These are phyloP conservation scores for Pinus albicaulis DNA, from an alignment of 75 land plant genomes.

Conservation along the genomic window DNA sequence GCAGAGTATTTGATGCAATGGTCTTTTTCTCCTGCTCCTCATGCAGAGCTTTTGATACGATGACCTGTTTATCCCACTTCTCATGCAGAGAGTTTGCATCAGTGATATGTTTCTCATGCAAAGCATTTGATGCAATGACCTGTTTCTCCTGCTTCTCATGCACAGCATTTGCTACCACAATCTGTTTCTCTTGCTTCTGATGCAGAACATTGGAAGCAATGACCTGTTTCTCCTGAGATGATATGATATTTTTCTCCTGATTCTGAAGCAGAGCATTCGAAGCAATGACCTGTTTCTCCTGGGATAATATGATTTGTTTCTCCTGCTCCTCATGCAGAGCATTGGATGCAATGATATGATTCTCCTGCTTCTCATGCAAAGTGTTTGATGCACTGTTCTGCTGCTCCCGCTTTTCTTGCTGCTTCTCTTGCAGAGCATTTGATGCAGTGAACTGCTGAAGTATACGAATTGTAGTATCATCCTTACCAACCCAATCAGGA, in stretches of 20 bases:
- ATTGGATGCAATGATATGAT: constrained; percentile 16
- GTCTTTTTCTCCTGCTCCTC: constrained; percentile 28
- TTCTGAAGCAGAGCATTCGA: not conserved
- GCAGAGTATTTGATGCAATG: not conserved
- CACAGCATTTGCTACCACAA: not conserved
- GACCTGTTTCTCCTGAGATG: not conserved
- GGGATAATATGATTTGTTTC: not conserved
- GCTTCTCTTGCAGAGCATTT: not conserved
- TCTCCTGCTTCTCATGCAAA: constrained; percentile 12
- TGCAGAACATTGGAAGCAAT: constrained; percentile 12
- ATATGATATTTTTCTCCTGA: constrained; percentile 10
- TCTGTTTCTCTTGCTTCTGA: constrained; percentile 2
- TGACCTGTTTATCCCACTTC: constrained; percentile 26
- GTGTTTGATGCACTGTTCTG: not conserved
- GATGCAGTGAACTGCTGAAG: constrained; percentile 13
- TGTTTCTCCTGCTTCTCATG: not conserved
- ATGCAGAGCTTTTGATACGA: constrained; percentile 16
- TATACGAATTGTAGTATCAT: constrained; percentile 28
- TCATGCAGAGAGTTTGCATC: constrained; percentile 21
- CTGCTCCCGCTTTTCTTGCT: constrained; percentile 15
- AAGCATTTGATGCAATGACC: constrained; percentile 1
- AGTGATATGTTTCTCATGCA: constrained; percentile 32
- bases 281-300: not conserved
- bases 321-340: constrained; percentile 11
- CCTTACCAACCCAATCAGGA: constrained; percentile 50